These are phyloP conservation scores for Chytriomyces confervae DNA, from an alignment of 192 early-diverging fungal genomes.

Conservation along the genomic window DNA sequence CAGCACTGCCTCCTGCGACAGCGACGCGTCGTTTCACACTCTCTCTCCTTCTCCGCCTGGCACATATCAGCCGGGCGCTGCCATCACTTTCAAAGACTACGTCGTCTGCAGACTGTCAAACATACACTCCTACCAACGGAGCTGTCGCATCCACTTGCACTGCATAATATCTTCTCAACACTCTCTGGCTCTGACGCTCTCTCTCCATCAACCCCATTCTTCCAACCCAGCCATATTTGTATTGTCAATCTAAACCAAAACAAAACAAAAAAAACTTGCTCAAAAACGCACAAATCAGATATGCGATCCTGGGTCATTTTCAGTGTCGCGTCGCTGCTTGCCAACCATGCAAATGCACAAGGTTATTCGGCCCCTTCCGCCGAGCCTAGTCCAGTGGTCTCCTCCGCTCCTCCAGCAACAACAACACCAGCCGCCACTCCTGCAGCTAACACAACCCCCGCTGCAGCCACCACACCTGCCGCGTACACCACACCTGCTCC, in stretches of 20 bases:
- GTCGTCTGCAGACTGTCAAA: background rate
- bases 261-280: background rate
- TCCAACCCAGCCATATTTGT: background rate
- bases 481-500: background rate
- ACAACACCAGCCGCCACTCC: background rate
- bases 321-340: background rate
- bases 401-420: background rate
- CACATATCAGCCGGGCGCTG: background rate
- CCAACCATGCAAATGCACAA: background rate
- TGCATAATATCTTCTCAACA: background rate
- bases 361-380: background rate
- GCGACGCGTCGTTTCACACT: background rate
- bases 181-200: background rate
- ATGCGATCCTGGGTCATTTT: constrained; percentile 25
- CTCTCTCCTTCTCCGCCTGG: background rate
- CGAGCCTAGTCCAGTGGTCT: background rate
- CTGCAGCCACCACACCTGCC: background rate
- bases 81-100: background rate
- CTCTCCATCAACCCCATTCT: background rate
- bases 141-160: background rate
- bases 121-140: background rate
- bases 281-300: constrained; percentile 3
- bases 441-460: background rate
- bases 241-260: background rate
- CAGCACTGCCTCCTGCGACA: no score